Percentiles rank a stretch among this genome's conserved stretches.
These are phyloP conservation scores for Nematodospora anomalae DNA, from an alignment of 1,139 yeast genomes.

Conservation along the genomic window DNA sequence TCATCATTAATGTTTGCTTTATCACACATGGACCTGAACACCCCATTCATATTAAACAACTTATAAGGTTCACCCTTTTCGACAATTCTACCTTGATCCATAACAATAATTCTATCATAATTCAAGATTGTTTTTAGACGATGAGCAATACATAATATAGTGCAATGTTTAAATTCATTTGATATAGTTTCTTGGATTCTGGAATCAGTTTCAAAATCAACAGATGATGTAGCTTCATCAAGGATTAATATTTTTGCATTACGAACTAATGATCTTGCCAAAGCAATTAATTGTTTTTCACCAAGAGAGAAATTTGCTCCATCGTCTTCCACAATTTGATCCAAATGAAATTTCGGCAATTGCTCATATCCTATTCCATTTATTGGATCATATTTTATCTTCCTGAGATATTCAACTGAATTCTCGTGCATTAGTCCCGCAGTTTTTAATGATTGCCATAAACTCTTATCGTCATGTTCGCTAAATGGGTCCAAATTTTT, in stretches of 20 bases:
- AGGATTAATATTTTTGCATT: conserved; percentile 35
- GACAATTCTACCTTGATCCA: conserved; percentile 52
- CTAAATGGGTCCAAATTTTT: conserved; percentile 69
- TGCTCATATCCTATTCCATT: conserved; percentile 17
- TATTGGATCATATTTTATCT: conserved; percentile 13
- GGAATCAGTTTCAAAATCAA: conserved; percentile 41
- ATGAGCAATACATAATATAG: conserved; percentile 42
- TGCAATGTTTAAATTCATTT: conserved; percentile 34
- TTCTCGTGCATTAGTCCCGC: conserved; percentile 54
- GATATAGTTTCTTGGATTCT: conserved; percentile 36
- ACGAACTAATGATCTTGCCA: conserved; percentile 42
- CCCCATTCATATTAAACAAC: conserved; percentile 19
- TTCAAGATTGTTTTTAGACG: conserved; percentile 37
- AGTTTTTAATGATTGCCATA: conserved; percentile 58
- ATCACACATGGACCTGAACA: conserved; percentile 59
- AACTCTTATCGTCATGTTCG: conserved; percentile 47
- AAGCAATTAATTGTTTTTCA: conserved; percentile 40
- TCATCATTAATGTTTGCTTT: conserved; percentile 45
- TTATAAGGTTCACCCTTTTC: conserved; percentile 58
- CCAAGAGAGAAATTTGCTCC: conserved; percentile 41
- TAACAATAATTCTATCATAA: conserved; percentile 36
- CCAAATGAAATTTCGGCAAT: conserved; percentile 49
- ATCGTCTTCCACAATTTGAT: conserved; percentile 38
- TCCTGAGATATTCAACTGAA: conserved; percentile 42
- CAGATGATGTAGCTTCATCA: conserved; percentile 45